These are phyloP conservation scores for Usnea hakonensis DNA, from an alignment of 495 filamentous ascomycete genomes.

Conservation along the genomic window DNA sequence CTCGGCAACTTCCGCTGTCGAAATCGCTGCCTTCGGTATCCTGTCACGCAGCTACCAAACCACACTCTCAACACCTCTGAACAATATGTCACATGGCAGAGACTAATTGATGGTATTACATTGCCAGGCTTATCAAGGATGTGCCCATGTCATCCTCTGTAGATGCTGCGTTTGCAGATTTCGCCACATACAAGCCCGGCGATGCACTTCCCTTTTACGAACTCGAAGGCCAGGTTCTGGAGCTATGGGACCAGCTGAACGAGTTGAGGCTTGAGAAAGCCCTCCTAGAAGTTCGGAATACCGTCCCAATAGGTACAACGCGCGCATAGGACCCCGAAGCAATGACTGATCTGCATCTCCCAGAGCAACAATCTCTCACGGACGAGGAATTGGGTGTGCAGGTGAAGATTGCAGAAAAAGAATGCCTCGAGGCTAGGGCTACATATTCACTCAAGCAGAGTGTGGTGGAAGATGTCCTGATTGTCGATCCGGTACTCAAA, in stretches of 20 bases:
- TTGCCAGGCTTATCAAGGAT: neutral
- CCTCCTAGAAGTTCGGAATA: slow-evolving; percentile 44
- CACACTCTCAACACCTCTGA: neutral
- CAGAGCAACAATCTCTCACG: slow-evolving; percentile 31
- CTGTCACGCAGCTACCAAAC: neutral
- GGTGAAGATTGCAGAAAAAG: slow-evolving; percentile 50
- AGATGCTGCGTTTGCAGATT: slow-evolving; percentile 18
- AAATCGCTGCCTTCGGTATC: neutral
- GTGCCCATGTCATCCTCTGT: neutral
- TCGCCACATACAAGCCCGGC: slow-evolving; percentile 37
- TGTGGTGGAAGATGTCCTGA: slow-evolving; percentile 57
- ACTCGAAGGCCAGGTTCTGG: slow-evolving; percentile 53
- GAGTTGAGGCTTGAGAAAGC: slow-evolving; percentile 63
- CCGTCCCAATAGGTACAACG: neutral
- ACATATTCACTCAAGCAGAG: slow-evolving; percentile 57
- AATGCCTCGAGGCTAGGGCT: slow-evolving; percentile 61
- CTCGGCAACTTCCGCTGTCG: neutral
- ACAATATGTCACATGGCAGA: neutral
- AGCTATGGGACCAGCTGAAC: slow-evolving; percentile 60
- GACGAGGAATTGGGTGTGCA: slow-evolving; percentile 44
- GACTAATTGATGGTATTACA: neutral
- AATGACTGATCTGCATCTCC: neutral
- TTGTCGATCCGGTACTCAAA: slow-evolving; percentile 65
- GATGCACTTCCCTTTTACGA: slow-evolving; percentile 51
- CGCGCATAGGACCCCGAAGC: neutral